phyloP scores from a whole-genome alignment of 2,329 filamentous ascomycete species.

The Trichoderma pleuroti region DNA sequence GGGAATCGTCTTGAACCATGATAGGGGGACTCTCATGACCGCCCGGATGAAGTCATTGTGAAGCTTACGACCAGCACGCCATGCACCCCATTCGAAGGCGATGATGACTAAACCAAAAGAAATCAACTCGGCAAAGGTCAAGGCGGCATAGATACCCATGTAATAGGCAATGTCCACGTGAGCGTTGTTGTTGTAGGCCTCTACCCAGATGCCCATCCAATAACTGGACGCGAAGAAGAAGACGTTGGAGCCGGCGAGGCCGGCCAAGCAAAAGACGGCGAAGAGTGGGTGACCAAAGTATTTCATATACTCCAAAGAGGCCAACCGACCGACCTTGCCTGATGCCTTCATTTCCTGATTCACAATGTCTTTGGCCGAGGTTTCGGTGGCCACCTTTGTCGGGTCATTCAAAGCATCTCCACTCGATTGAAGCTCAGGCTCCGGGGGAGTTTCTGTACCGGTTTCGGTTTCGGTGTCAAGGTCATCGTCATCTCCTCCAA shows the following conservation, averaged over 20 bases:
- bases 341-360: constrained; percentile 47
- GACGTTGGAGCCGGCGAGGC: constrained; percentile 41
- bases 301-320: constrained; percentile 48
- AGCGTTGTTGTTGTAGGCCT: constrained; percentile 44
- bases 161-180: constrained; percentile 49
- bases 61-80: constrained; percentile 52
- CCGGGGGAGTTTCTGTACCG: constrained; percentile 27
- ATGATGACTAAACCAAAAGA: constrained; percentile 42
- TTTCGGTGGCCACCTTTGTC: constrained; percentile 36
- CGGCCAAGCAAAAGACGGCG: constrained; percentile 37
- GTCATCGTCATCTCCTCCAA: constrained; percentile 33
- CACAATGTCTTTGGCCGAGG: constrained; percentile 41
- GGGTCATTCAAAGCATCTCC: constrained; percentile 31
- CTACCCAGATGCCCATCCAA: constrained; percentile 54
- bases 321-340: constrained; percentile 42
- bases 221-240: constrained; percentile 42
- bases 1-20: constrained; percentile 55
- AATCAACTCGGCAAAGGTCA: constrained; percentile 43
- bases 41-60: constrained; percentile 51
- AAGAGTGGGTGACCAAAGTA: constrained; percentile 48
- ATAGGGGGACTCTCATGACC: constrained; percentile 51
- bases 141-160: constrained; percentile 48
- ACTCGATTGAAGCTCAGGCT: constrained; percentile 30
- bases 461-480: constrained; percentile 25
- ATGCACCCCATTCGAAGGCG: constrained; percentile 53